Base-by-base conservation (phyloP, 2,329 filamentous ascomycete genomes). In the Aspergillus carbonarius region DNA sequence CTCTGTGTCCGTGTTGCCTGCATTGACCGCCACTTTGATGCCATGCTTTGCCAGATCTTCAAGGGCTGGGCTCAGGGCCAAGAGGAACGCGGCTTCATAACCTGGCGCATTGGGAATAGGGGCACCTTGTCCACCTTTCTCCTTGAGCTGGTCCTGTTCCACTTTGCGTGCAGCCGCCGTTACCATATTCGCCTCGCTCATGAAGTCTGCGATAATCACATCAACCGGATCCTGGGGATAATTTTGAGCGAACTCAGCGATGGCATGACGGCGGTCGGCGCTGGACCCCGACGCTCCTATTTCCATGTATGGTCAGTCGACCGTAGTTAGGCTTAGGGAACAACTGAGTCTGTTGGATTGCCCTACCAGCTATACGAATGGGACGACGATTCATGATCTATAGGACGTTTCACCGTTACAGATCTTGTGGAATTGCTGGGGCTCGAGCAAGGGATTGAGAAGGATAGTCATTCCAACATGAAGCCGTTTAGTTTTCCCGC, bases 121-220 rank as follows among this genome's bases (percentile, higher is more conserved):
- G 3, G 60, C 27, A 7, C 34, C 50, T 34, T 64, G 57, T 13
- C 8, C 42, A 5, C 39, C 40, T 7, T 42, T 47, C n/a, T 25
- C 25, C 17, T 54, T 59, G n/a, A 60, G 53, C 46, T 67, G 60
- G 5, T 72, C 66, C 54, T 74, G 68, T 63, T 82, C 57, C 64
- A 79, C 56, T 61, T 74, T 68, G 69, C 79, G 60, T 34, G 60
- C 64, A n/a, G 65, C 65, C 10, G 58, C 62, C 9, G 70, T 71
- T 20, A 82, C 79, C 74, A 85, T 83, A 67, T 84, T 85, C 61
- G 79, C 77, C 59, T 81, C 79, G 57, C 76, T 77, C 74, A 81
- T 79, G 67, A 78, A 80, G 62, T 81, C 78, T 4, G 76, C 75
- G 52, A 79, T 78, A 47, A 80, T 78, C 5, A 80, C 76, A 66